Evolutionary conservation across 2,329 filamentous ascomycete species (phyloP).

Genomic region (Penicillium italicum): DNA sequence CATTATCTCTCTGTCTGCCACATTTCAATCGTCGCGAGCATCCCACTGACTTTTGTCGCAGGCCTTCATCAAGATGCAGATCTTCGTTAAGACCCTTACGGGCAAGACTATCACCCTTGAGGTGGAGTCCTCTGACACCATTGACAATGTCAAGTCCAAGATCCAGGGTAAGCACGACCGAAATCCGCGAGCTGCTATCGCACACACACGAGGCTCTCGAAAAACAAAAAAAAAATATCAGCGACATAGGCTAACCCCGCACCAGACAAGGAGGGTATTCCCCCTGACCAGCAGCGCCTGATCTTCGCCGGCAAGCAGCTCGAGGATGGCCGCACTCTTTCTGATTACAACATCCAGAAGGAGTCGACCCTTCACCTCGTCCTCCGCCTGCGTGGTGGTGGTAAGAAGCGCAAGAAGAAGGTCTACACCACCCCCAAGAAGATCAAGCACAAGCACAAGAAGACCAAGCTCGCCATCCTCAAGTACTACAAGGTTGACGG

Average conservation of each 20-base stretch:
- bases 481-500: constrained; percentile 99
- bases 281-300: constrained; percentile 97
- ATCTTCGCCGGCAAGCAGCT: constrained; percentile 99
- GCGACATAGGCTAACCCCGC: neutral
- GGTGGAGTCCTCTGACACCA: constrained; percentile 99
- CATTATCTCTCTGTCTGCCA: neutral
- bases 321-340: constrained; percentile 97
- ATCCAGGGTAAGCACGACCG: constrained; percentile 55
- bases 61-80: constrained; percentile 51
- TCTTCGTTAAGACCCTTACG: constrained; percentile 71
- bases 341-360: constrained; percentile 99
- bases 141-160: constrained; percentile 99
- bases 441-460: constrained; percentile 99
- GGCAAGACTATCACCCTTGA: constrained; percentile 99
- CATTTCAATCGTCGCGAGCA: neutral
- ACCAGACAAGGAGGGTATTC: constrained; percentile 97
- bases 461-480: constrained; percentile 99
- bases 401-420: constrained; percentile 99
- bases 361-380: constrained; percentile 98
- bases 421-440: constrained; percentile 99
- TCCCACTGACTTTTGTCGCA: constrained; percentile 23
- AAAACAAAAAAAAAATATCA: neutral
- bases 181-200: neutral
- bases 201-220: neutral
- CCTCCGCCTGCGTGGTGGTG: constrained; percentile 95